phyloP scores from a whole-genome alignment of 2,329 filamentous ascomycete genomes.

The Ambrosiella xylebori region DNA sequence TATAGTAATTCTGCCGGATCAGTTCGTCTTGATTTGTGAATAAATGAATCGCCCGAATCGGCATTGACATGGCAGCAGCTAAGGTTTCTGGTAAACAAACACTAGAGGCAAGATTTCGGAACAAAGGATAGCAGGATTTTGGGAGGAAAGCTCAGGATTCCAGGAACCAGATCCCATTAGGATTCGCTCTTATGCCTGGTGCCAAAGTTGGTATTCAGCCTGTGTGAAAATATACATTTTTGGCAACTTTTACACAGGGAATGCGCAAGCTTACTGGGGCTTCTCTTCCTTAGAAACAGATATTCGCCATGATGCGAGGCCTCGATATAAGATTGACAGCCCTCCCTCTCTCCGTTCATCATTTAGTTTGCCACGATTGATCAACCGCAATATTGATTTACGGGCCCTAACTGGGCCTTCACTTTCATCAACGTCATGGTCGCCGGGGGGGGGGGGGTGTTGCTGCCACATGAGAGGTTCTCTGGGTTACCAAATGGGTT shows the following conservation, averaged over 20 bases:
- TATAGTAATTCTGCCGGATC: no score
- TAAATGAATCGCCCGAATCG: background rate
- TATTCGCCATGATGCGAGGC: background rate
- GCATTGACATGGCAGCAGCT: background rate
- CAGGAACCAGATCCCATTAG: background rate
- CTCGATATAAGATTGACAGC: background rate
- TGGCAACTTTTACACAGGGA: background rate
- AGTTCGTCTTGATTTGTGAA: no score
- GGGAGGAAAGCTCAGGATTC: background rate
- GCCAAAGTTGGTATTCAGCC: background rate
- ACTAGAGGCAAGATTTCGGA: background rate
- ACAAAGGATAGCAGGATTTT: conserved; percentile 2
- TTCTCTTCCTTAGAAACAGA: background rate
- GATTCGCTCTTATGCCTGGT: background rate
- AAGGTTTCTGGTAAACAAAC: background rate
- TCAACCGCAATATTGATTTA: no score
- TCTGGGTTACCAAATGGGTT: background rate
- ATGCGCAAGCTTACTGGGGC: background rate
- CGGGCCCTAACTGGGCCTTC: no score
- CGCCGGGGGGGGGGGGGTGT: no score
- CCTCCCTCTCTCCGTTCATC: no score
- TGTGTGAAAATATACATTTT: background rate
- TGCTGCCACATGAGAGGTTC: background rate
- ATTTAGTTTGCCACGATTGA: no score
- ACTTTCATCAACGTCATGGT: no score